Percentiles rank a stretch among this genome's conserved stretches.
Evolutionary conservation across 2,329 filamentous ascomycete genomes (phyloP).

Genomic region (Trichoderma endophyticum): DNA sequence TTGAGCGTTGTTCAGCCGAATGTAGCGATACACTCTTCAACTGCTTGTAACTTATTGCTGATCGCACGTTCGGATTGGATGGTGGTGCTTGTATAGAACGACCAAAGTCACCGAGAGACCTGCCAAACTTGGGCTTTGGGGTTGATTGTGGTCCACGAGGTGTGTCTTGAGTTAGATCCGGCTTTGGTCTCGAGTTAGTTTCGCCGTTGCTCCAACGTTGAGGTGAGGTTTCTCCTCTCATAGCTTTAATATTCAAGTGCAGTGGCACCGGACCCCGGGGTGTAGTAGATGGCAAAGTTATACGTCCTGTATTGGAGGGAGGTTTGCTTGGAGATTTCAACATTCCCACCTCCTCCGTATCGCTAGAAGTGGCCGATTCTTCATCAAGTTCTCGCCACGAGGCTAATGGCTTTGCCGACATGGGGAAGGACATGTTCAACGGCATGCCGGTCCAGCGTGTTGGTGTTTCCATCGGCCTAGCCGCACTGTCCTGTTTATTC

Average conservation of each 20-base stretch:
- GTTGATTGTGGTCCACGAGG: neutral
- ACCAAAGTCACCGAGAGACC: neutral
- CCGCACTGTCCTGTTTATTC: constrained; percentile 22
- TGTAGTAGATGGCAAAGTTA: constrained; percentile 23
- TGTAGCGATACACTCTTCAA: neutral
- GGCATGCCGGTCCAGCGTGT: constrained; percentile 46
- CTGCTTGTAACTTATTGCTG: neutral
- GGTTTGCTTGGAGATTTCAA: constrained; percentile 16
- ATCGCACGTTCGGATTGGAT: neutral
- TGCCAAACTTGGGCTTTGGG: neutral
- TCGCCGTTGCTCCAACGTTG: neutral
- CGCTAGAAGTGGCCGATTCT: constrained; percentile 22
- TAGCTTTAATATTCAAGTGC: constrained; percentile 12
- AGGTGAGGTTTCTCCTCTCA: neutral
- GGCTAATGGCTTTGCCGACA: constrained; percentile 30
- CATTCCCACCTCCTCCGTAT: neutral
- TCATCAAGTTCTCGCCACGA: constrained; percentile 33
- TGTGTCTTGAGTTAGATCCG: neutral
- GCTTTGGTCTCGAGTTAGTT: neutral
- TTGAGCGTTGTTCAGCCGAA: neutral
- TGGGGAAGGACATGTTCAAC: constrained; percentile 34
- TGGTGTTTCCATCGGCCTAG: constrained; percentile 38
- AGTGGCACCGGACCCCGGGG: constrained; percentile 24
- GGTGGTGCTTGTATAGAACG: neutral
- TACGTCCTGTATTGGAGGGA: neutral